Percentiles rank a stretch among this genome's conserved stretches.
Evolutionary conservation across 768 basidiomycete species (phyloP).

Genomic region (Phylloporus rhodoxanthus): DNA sequence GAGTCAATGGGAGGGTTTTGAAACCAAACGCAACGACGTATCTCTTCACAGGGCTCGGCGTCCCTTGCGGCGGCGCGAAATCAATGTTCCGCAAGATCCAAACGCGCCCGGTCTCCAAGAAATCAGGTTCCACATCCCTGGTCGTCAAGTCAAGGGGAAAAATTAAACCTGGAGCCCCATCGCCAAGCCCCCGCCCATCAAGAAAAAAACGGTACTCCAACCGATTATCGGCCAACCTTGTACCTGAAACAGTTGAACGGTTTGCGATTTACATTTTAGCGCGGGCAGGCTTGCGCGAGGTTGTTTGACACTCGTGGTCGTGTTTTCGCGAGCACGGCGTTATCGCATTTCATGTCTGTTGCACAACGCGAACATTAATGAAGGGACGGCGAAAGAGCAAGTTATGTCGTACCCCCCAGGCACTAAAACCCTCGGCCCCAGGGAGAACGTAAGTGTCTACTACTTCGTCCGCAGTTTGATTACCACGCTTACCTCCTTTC

Average conservation of each 20-base stretch:
- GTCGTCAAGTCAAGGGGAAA: conserved; percentile 1
- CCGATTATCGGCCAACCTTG: conserved; percentile 1
- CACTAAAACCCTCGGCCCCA: conserved; percentile 25
- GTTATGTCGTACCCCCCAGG: conserved; percentile 9
- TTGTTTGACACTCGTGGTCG: background rate
- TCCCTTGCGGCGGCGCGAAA: background rate
- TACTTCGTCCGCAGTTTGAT: conserved; percentile 14
- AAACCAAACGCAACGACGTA: background rate
- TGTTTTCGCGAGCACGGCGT: background rate
- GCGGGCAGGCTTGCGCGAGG: background rate
- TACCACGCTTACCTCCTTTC: conserved; percentile 24
- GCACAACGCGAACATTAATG: background rate
- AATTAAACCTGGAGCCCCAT: conserved; percentile 5
- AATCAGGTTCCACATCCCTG: background rate
- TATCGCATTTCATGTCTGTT: background rate
- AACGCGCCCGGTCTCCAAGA: background rate
- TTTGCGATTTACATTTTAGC: conserved; percentile 21
- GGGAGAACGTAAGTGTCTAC: conserved; percentile 9
- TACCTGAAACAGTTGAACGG: conserved; percentile 7
- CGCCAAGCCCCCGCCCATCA: conserved; percentile 5
- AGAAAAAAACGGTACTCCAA: background rate
- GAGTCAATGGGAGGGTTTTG: no score
- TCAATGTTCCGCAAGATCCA: background rate
- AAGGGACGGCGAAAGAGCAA: background rate
- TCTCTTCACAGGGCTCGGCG: background rate